Evolutionary conservation across 805 yeast species (phyloP).

Genomic region (Hanseniaspora osmophila): DNA sequence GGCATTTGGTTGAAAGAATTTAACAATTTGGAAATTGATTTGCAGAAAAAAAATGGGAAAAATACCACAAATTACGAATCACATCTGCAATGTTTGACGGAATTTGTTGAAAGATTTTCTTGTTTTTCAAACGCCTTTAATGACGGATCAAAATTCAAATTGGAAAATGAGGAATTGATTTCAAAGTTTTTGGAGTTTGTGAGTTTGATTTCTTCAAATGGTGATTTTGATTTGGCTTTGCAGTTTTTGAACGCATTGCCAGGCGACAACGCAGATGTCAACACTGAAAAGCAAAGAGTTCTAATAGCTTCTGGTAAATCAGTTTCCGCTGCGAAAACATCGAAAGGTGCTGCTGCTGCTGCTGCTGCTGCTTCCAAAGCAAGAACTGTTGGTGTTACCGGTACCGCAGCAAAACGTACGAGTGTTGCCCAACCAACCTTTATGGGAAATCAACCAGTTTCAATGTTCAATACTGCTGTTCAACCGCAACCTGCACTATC

Average conservation of each 20-base stretch:
- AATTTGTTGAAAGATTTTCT: constrained; percentile 71
- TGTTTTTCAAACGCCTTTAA: constrained; percentile 29
- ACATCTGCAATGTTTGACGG: constrained; percentile 65
- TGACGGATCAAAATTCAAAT: constrained; percentile 10
- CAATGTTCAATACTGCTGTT: constrained; percentile 1
- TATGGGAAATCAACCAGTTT: background rate
- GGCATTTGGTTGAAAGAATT: constrained; percentile 75
- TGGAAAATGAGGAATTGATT: constrained; percentile 23
- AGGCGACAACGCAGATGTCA: constrained; percentile 53
- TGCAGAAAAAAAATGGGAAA: constrained; percentile 23
- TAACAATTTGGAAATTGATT: constrained; percentile 30
- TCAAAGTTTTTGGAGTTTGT: constrained; percentile 68
- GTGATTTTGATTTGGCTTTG: constrained; percentile 70
- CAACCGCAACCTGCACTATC: background rate
- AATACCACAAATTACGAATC: constrained; percentile 61
- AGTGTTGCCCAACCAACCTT: too few relatives aligned
- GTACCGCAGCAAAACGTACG: background rate
- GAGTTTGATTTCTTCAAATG: constrained; percentile 62
- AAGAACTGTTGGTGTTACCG: constrained; percentile 4
- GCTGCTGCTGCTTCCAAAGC: constrained; percentile 2
- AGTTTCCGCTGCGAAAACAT: background rate
- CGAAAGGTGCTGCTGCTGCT: too few relatives aligned
- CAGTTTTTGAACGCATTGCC: constrained; percentile 61
- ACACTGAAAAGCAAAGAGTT: constrained; percentile 67
- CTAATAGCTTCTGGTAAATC: constrained; percentile 41